A percentile compares a stretch with the other conserved stretches of the same genome.
phyloP scores from a whole-genome alignment of 2,329 filamentous ascomycete genomes.

The Pseudopyricularia cyperi region DNA sequence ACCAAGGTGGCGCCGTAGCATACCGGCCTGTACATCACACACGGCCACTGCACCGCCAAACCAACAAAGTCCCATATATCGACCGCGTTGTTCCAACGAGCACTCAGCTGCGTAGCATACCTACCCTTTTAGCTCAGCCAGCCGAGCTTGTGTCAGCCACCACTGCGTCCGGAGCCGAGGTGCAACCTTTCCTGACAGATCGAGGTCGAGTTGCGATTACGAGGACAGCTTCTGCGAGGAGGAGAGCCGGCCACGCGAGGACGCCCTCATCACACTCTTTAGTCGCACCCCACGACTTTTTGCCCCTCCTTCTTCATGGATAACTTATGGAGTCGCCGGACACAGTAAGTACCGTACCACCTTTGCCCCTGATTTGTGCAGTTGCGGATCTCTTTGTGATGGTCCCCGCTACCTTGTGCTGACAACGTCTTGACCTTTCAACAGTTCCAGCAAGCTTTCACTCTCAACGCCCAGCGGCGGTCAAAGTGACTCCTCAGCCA shows the following conservation, averaged over 20 bases:
- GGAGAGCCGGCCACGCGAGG: constrained; percentile 1
- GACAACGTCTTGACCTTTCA: not conserved
- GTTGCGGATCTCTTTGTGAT: not conserved
- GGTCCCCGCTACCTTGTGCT: not conserved
- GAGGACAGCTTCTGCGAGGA: not conserved
- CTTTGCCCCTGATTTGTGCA: not conserved
- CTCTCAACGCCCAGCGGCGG: constrained; percentile 54
- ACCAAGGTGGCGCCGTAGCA: not conserved
- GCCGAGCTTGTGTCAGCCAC: not conserved
- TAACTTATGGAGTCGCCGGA: constrained; percentile 68
- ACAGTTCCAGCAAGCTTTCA: constrained; percentile 78
- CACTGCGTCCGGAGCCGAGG: not conserved
- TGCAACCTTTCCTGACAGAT: not conserved
- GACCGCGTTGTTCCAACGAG: not conserved
- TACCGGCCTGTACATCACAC: not conserved
- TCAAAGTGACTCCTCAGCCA: constrained; percentile 32
- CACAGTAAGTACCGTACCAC: constrained; percentile 52
- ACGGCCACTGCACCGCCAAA: not conserved
- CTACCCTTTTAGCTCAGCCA: not conserved
- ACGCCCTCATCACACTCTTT: not conserved
- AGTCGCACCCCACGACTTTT: constrained; percentile 3
- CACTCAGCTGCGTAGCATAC: not conserved
- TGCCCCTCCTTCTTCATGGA: constrained; percentile 34
- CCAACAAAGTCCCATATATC: not conserved
- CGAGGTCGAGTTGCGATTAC: not conserved